These are phyloP conservation scores for Didymosphaeria variabile DNA, from an alignment of 2,329 filamentous ascomycete genomes.

Conservation along the genomic window DNA sequence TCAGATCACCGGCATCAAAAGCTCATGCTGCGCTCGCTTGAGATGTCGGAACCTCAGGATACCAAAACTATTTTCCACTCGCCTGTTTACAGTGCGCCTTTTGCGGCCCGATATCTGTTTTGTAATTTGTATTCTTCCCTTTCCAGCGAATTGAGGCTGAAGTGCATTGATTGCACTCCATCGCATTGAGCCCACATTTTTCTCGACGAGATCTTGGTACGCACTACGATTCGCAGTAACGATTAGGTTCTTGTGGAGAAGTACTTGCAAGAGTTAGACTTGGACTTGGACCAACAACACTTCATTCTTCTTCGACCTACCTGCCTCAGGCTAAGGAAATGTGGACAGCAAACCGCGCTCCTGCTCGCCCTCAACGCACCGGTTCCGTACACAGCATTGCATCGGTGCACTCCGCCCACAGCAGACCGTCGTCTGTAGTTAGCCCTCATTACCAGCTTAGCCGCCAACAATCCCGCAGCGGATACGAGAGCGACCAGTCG, in stretches of 20 bases:
- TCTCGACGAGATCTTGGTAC: conserved; percentile 1
- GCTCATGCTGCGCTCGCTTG: conserved; percentile 26
- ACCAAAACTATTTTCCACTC: conserved; percentile 18
- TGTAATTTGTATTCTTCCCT: conserved; percentile 15
- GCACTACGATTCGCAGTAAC: conserved; percentile 4
- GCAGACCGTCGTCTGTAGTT: conserved; percentile 35
- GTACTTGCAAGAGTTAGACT: neutral
- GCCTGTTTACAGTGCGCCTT: conserved; percentile 11
- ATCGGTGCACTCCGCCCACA: conserved; percentile 36
- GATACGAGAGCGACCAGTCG: conserved; percentile 45
- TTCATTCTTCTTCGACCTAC: conserved; percentile 18
- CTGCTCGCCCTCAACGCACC: conserved; percentile 38
- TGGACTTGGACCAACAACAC: conserved; percentile 6
- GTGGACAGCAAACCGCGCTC: conserved; percentile 44
- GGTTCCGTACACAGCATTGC: conserved; percentile 42
- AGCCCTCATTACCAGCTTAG: conserved; percentile 36
- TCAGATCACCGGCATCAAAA: conserved; percentile 33
- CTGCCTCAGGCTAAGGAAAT: conserved; percentile 29
- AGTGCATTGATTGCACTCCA: conserved; percentile 11
- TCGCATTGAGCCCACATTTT: neutral
- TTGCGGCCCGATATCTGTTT: conserved; percentile 4
- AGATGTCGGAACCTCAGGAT: conserved; percentile 20
- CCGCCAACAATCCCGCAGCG: conserved; percentile 26
- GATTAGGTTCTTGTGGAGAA: neutral
- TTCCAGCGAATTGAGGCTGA: neutral